Evolutionary conservation across 2,329 filamentous ascomycete species (phyloP), one percentile per base, ranked within the genome.

Genomic region (Penicillium freii): DNA sequence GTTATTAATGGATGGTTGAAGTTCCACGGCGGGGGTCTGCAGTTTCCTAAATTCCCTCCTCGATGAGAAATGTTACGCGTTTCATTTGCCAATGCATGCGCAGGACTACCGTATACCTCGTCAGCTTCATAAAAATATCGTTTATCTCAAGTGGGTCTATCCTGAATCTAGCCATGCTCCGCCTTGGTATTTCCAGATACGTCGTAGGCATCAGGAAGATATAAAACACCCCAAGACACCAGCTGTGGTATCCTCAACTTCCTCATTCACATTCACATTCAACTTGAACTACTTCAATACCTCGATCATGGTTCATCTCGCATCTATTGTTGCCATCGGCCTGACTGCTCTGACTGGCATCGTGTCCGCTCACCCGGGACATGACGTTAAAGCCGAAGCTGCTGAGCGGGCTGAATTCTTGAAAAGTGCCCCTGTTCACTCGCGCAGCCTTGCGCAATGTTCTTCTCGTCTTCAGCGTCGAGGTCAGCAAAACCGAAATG

Each of bases 391-490:
- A 43, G 71, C 80, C 10, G 82, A 84, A 68, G 76, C 79, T 33
- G 74, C 75, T 11, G 79, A 82, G 69, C 80, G 81, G 36, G 78
- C 78, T 29, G 70, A 76, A 0, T 83, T 79, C 62, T 69, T 81
- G 51, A 67, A 69, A 58, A 71, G 70, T 38, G 65, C 69, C 31
- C 75, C 78, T 62, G 66, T 77, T 38, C 70, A 66, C 15, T 53
- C 75, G 34, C 71, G 72, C 17, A 77, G 78, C 19, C 72, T 84
- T 8, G 68, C 66, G 51, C 79, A 82, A 62, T 84, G 81, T 61
- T 68, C 78, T 13, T 64, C 73, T 0, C 76, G 78, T 65, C 74
- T 84, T 44, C 76, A 75, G 61, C 75, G 77, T 21, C 78, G 80
- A 6, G 81, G 81, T 15, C 61, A 79, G n/a, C 74, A 78, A 51